phyloP scores from a whole-genome alignment of 2,329 filamentous ascomycete species.

The Orbilia blumenaviensis region DNA sequence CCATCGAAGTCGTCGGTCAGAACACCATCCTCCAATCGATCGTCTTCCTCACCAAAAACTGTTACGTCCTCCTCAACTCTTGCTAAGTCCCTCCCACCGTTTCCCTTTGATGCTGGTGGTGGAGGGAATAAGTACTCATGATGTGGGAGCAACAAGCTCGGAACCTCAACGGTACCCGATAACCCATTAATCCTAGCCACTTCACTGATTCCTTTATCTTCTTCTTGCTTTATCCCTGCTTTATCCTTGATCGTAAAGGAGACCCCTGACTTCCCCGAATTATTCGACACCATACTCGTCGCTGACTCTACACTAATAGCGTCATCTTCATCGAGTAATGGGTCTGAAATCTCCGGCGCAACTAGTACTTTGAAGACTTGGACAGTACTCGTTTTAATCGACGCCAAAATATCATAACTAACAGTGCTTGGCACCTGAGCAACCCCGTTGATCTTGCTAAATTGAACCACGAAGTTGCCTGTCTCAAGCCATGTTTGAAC shows the following conservation, averaged over 20 bases:
- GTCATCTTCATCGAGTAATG: constrained; percentile 41
- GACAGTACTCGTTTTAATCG: constrained; percentile 53
- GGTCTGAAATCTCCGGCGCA: constrained; percentile 37
- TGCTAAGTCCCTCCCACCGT: background rate
- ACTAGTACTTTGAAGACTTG: constrained; percentile 50
- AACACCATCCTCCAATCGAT: constrained; percentile 36
- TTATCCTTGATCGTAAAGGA: constrained; percentile 51
- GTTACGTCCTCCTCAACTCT: constrained; percentile 39
- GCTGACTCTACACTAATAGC: constrained; percentile 42
- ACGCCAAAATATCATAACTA: constrained; percentile 64
- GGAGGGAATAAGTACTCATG: constrained; percentile 67
- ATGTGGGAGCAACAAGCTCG: constrained; percentile 66
- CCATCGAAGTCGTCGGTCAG: constrained; percentile 44
- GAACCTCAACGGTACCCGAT: constrained; percentile 65
- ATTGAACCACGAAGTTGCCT: constrained; percentile 66
- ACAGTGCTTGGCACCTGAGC: constrained; percentile 65
- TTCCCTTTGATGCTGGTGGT: constrained; percentile 60
- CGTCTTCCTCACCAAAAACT: constrained; percentile 59
- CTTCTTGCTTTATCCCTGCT: constrained; percentile 51
- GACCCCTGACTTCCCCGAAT: constrained; percentile 21
- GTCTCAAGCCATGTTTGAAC: constrained; percentile 66
- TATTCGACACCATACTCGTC: constrained; percentile 34
- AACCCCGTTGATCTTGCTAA: constrained; percentile 63
- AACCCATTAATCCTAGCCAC: constrained; percentile 66
- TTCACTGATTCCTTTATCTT: constrained; percentile 63